Evolutionary conservation across 495 filamentous ascomycete species (phyloP).

Genomic region (Xylaria scruposa): DNA sequence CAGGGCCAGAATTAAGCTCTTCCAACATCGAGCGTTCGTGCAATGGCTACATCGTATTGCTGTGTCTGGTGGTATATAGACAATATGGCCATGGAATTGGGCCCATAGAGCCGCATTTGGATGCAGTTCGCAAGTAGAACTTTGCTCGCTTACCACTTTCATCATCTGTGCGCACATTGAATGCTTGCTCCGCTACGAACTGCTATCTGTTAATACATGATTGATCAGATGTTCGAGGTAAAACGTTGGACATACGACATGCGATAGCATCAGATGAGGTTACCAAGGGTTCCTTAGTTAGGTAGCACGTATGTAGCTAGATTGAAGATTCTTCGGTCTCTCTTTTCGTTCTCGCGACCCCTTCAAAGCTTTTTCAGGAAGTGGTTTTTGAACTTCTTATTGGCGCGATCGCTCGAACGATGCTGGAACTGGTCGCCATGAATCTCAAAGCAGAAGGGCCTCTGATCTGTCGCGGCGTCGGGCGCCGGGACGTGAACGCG

Average conservation of each 20-base stretch:
- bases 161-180: background rate
- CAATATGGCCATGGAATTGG: no score
- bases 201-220: background rate
- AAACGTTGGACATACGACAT: background rate
- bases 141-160: background rate
- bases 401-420: constrained; percentile 81
- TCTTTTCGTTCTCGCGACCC: background rate
- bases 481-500: constrained; percentile 70
- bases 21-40: background rate
- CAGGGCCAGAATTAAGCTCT: background rate
- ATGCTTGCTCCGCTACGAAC: background rate
- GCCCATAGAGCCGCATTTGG: background rate
- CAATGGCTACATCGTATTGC: background rate
- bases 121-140: background rate
- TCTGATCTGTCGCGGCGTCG: constrained; percentile 28
- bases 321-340: background rate
- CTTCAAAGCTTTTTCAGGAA: constrained; percentile 70
- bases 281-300: background rate
- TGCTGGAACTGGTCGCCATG: constrained; percentile 87
- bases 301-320: background rate
- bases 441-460: constrained; percentile 78
- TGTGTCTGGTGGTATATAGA: background rate
- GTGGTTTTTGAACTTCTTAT: constrained; percentile 86
- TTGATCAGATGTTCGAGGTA: background rate
- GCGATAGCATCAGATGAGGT: background rate